These are phyloP conservation scores for Saitozyma podzolica DNA, from an alignment of 768 basidiomycete species.

Conservation along the genomic window DNA sequence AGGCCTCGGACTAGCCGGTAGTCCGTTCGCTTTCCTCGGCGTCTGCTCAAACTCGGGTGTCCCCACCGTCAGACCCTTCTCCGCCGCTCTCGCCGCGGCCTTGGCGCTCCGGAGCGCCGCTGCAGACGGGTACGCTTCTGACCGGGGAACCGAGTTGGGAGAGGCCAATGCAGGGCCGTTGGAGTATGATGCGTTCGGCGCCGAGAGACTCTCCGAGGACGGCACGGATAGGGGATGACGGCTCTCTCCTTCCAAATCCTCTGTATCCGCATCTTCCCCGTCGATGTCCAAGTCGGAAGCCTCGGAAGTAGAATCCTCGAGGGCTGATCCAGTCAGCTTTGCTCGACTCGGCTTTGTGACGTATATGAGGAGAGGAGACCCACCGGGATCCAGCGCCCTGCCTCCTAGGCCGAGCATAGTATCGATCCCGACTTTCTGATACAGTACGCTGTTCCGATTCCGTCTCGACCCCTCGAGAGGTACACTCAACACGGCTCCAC, in stretches of 20 bases:
- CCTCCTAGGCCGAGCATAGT: conserved; percentile 39
- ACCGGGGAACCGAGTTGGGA: too few relatives aligned
- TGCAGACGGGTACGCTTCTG: too few relatives aligned
- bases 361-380: conserved; percentile 1
- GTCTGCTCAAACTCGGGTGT: too few relatives aligned
- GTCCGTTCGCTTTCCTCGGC: too few relatives aligned
- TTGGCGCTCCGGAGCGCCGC: too few relatives aligned
- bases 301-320: conserved; percentile 8
- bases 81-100: too few relatives aligned
- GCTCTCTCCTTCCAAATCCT: conserved; percentile 2
- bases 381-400: conserved; percentile 37
- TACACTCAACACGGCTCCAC: conserved; percentile 8
- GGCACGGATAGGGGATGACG: too few relatives aligned
- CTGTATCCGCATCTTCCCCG: background rate
- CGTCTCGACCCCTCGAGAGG: conserved; percentile 24
- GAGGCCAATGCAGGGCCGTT: background rate
- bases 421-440: conserved; percentile 43
- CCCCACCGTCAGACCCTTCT: too few relatives aligned
- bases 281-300: background rate
- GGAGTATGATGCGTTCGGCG: background rate
- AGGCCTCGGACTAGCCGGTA: too few relatives aligned
- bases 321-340: conserved; percentile 2
- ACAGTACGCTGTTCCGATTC: conserved; percentile 46
- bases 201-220: background rate
- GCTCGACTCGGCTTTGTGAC: background rate